Evolutionary conservation across 179 eudicot species (phyloP).

Genomic region (Spergularia azorica): DNA sequence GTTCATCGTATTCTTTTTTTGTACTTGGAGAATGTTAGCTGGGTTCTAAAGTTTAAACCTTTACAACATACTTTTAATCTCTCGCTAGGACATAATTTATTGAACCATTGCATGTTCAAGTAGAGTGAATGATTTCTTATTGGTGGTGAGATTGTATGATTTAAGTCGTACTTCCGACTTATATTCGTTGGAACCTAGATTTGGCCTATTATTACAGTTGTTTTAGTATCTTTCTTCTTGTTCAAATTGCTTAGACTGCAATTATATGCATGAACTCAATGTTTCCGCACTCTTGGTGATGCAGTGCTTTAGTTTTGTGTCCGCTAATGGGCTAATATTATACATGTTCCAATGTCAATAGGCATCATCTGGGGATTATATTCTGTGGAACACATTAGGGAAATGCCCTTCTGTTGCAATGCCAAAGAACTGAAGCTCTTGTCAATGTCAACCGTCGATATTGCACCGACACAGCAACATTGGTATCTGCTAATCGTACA

Average conservation of each 20-base stretch:
- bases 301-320: not conserved
- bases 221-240: too few relatives aligned
- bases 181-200: not conserved
- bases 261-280: too few relatives aligned
- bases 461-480: not conserved
- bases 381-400: slow-evolving; percentile 95
- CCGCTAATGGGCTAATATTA: not conserved
- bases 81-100: not conserved
- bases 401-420: slow-evolving; percentile 86
- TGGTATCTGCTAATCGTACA: not conserved
- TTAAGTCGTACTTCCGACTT: too few relatives aligned
- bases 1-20: not conserved
- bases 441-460: not conserved
- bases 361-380: slow-evolving; percentile 92
- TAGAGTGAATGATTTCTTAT: not conserved
- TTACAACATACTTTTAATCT: not conserved
- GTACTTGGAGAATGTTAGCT: not conserved
- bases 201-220: not conserved
- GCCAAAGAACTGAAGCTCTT: slow-evolving; percentile 28
- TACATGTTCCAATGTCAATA: slow-evolving; percentile 26
- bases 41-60: not conserved
- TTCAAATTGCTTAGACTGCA: too few relatives aligned
- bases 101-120: not conserved
- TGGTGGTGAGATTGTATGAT: too few relatives aligned
- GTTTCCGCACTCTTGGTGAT: not conserved